Base-by-base conservation (phyloP, 1,284 basidiomycete genomes). In the Paramarasmius palmivorus region DNA sequence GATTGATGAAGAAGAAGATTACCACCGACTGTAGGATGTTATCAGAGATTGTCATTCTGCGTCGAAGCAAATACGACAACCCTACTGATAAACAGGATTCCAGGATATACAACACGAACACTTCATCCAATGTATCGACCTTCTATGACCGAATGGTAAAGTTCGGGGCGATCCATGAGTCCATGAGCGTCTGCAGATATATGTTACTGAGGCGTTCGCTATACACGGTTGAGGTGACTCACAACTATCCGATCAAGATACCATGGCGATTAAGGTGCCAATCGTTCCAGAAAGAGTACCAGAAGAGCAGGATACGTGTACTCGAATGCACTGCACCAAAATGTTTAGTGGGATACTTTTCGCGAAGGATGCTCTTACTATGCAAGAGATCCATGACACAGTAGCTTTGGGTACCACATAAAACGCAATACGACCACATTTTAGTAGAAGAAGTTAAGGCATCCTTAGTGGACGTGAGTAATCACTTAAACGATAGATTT, bases 271-370 rank as follows among this genome's bases (percentile, higher is more conserved):
- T 57, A 98, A 95, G 42, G 95, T 94, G 5, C 86, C 82, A 46
- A 99, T 77, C 0, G 97, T 98, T n/a, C 93, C 94, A 99, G 76
- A 99, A 93, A 7, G 96, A 92, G 74, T 99, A 99, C 94, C 95
- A 99, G 73, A 97, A 96, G 40, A 99, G 76, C 23, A 99, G 78
- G 68, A n/a, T 97, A 98, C 23, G 92, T 92, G 73, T 98, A 98
- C 61, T 95, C 92, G 61, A 93, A 90, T 29, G 88, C 92, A 67
- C 89, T 91, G 58, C 23, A n/a, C 40, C 39, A n/a, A 17, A 56
- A 49, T 58, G 57, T 49, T 53, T 23, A 45, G 44, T 52, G 35
- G 29, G 49, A 37, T 29, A 14, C 45, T 50, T 22, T 4, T 49
- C 3, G 22, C 46, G 44, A 46, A 41, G 39, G n/a, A 10, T 37